These are phyloP conservation scores for Penicillium psychrofluorescens DNA, from an alignment of 495 filamentous ascomycete genomes.

Conservation along the genomic window DNA sequence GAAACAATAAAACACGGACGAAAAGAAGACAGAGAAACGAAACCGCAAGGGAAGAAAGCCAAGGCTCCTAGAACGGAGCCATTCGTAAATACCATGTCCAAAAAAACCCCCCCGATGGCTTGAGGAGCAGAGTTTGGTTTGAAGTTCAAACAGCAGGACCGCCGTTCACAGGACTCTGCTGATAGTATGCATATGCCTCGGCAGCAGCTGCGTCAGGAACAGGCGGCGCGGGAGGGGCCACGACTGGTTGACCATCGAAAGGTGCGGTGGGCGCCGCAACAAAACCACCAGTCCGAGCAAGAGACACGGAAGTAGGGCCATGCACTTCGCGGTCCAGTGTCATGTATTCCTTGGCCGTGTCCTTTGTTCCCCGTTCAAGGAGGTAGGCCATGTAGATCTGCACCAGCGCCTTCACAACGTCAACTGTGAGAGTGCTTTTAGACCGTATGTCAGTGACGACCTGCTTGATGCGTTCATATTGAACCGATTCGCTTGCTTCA, in stretches of 20 bases:
- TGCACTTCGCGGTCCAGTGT: constrained; percentile 78
- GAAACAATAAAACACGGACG: constrained; percentile 2
- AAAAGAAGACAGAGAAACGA: background rate
- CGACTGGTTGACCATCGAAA: constrained; percentile 7
- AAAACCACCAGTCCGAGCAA: constrained; percentile 24
- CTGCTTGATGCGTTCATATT: constrained; percentile 67
- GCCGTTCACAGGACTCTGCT: constrained; percentile 31
- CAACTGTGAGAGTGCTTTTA: constrained; percentile 63
- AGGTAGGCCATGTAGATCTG: constrained; percentile 79
- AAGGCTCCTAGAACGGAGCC: constrained; percentile 4
- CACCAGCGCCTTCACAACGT: constrained; percentile 67
- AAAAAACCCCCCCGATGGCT: background rate
- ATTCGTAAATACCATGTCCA: constrained; percentile 10
- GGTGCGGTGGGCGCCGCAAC: constrained; percentile 8
- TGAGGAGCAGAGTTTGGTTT: too few species aligned
- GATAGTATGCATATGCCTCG: constrained; percentile 34
- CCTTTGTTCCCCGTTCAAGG: constrained; percentile 73
- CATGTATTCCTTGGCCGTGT: constrained; percentile 81
- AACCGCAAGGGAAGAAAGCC: background rate
- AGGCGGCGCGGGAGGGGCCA: constrained; percentile 6
- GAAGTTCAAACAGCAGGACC: constrained; percentile 7
- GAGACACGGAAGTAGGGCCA: constrained; percentile 46
- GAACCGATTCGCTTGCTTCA: constrained; percentile 52
- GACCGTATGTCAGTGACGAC: constrained; percentile 72
- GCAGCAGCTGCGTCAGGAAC: constrained; percentile 14